Evolutionary conservation across 192 early-diverging fungal species (phyloP).

Genomic region (Linnemannia schmuckeri): DNA sequence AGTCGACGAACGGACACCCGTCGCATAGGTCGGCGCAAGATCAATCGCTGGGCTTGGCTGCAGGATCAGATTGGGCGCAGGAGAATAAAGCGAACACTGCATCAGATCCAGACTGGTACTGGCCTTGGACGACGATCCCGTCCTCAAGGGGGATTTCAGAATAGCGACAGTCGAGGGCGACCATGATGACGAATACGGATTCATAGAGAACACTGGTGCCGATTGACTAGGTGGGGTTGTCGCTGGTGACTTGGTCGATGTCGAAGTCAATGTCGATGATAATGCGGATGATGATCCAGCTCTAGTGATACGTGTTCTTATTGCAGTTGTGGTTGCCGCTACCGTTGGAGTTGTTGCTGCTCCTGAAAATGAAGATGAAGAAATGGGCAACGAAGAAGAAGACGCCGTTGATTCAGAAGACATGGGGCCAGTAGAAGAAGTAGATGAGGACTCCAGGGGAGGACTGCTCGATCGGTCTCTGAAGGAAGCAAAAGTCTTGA

Average conservation of each 20-base stretch:
- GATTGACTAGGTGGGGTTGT: not conserved
- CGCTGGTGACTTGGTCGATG: not conserved
- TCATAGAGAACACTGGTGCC: constrained; percentile 7
- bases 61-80: constrained; percentile 44
- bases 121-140: constrained; percentile 7
- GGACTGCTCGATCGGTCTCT: constrained; percentile 33
- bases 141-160: constrained; percentile 18
- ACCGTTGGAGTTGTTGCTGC: not conserved
- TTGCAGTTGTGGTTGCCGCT: not conserved
- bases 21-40: constrained; percentile 6
- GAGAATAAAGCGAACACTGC: constrained; percentile 26
- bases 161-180: constrained; percentile 33
- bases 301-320: not conserved
- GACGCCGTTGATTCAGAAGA: not conserved
- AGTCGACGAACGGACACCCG: constrained; percentile 15
- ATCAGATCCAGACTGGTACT: constrained; percentile 16
- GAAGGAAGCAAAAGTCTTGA: constrained; percentile 34
- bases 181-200: constrained; percentile 33
- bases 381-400: not conserved
- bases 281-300: not conserved
- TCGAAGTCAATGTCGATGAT: not conserved
- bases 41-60: constrained; percentile 37
- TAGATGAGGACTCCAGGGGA: not conserved
- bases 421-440: not conserved
- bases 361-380: not conserved